Conservation (phyloP, 371 early-diverging fungal species). For the Capillidium heterosporum region DNA sequence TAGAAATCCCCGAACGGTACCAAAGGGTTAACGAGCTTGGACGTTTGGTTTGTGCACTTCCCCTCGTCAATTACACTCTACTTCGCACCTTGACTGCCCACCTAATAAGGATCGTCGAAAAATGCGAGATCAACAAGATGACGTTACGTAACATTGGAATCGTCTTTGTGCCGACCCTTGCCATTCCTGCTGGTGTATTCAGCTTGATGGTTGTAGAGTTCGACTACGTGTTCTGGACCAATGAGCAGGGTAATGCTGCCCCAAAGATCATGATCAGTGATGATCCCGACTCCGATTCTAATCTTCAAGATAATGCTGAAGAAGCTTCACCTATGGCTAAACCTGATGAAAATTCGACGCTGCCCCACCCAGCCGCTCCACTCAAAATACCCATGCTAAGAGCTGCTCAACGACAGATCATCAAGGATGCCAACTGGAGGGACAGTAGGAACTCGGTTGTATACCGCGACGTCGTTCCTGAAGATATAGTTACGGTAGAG, state of each 20-base stretch:
- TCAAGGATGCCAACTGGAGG: not conserved
- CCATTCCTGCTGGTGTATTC: slow-evolving; percentile 79
- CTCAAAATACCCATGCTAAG: not conserved
- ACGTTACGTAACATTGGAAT: slow-evolving; percentile 83
- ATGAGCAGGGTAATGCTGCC: slow-evolving; percentile 9
- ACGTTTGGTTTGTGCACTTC: slow-evolving; percentile 53
- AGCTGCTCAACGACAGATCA: not conserved
- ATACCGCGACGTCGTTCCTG: not conserved
- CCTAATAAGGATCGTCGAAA: slow-evolving; percentile 67
- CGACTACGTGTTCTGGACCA: slow-evolving; percentile 48
- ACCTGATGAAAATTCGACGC: not conserved
- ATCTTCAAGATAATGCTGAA: not conserved
- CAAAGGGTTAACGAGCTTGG: slow-evolving; percentile 59
- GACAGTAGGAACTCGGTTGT: not conserved
- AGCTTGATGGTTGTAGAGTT: slow-evolving; percentile 75
- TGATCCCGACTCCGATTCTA: not conserved
- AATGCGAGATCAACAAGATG: slow-evolving; percentile 78
- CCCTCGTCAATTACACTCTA: slow-evolving; percentile 71
- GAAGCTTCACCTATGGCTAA: not conserved
- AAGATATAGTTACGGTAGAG: too few species aligned
- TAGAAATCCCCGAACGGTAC: slow-evolving; percentile 22
- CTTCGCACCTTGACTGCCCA: slow-evolving; percentile 76
- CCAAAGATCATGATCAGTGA: slow-evolving; percentile 2
- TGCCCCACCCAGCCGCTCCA: too few species aligned
- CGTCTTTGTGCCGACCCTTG: slow-evolving; percentile 84